Conservation (phyloP, 2,329 filamentous ascomycete species). For the Aspergillus neotritici region DNA sequence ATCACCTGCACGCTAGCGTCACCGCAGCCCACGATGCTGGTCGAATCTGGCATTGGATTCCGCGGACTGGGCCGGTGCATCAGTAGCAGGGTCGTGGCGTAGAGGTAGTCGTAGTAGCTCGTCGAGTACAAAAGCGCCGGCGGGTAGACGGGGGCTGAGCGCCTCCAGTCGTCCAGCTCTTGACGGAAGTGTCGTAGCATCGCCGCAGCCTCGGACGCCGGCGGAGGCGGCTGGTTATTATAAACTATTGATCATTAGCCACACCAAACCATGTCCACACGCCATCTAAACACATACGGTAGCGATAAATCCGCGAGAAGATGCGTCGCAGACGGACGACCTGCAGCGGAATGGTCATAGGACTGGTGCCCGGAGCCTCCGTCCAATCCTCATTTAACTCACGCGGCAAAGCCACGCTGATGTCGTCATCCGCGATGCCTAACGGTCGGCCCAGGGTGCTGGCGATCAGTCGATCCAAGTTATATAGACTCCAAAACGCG, state of each 20-base stretch:
- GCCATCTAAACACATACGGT: constrained; percentile 21
- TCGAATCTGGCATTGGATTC: constrained; percentile 32
- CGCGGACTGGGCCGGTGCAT: constrained; percentile 36
- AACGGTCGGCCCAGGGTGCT: constrained; percentile 37
- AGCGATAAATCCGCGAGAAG: constrained; percentile 36
- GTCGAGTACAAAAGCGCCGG: constrained; percentile 36
- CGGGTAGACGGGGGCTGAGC: constrained; percentile 30
- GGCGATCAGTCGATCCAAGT: constrained; percentile 39
- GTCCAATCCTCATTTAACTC: constrained; percentile 38
- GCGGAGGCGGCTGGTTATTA: constrained; percentile 28
- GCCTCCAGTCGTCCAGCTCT: constrained; percentile 37
- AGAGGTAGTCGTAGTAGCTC: constrained; percentile 38
- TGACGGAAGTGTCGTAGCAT: constrained; percentile 30
- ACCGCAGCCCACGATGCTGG: constrained; percentile 35
- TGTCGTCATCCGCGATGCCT: constrained; percentile 40
- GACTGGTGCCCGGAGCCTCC: constrained; percentile 31
- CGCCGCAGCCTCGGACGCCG: constrained; percentile 21
- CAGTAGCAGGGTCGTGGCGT: constrained; percentile 35
- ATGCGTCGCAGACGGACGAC: constrained; percentile 34
- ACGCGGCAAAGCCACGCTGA: constrained; percentile 33
- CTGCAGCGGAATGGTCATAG: constrained; percentile 37
- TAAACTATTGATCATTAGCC: constrained; percentile 23
- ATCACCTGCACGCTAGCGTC: constrained; percentile 36
- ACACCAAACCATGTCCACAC: background rate
- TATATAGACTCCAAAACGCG: constrained; percentile 42